Conservation (phyloP, 2,329 filamentous ascomycete genomes). For the Trichoderma sp. region DNA sequence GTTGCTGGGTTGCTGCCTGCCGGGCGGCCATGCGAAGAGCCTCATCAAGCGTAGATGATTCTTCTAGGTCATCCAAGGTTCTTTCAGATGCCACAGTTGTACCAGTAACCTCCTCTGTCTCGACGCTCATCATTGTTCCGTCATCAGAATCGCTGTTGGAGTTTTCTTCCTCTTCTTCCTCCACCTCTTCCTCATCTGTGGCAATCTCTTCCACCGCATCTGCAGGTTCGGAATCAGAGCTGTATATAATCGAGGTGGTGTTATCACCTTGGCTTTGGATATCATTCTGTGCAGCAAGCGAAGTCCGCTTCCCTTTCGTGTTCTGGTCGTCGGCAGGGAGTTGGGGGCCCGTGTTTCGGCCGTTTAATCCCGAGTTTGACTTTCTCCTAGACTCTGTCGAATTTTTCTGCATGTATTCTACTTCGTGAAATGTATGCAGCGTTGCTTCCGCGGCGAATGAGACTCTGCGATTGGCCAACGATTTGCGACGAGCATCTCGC, state of each 20-base stretch:
- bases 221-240: slow-evolving; percentile 59
- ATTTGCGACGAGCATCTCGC: slow-evolving; percentile 86
- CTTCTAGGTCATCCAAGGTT: slow-evolving; percentile 53
- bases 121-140: slow-evolving; percentile 77
- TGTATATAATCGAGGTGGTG: slow-evolving; percentile 75
- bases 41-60: slow-evolving; percentile 69
- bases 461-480: slow-evolving; percentile 85
- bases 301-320: slow-evolving; percentile 60
- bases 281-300: slow-evolving; percentile 44
- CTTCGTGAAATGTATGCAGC: slow-evolving; percentile 92
- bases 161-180: slow-evolving; percentile 41
- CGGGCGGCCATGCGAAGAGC: slow-evolving; percentile 71
- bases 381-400: slow-evolving; percentile 73
- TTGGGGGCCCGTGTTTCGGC: slow-evolving; percentile 54
- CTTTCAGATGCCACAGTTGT: slow-evolving; percentile 62
- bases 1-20: slow-evolving; percentile 64
- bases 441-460: slow-evolving; percentile 98
- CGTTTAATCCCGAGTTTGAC: slow-evolving; percentile 59
- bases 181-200: slow-evolving; percentile 47
- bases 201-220: slow-evolving; percentile 55
- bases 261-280: slow-evolving; percentile 65
- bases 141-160: slow-evolving; percentile 63
- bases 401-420: slow-evolving; percentile 74
- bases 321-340: slow-evolving; percentile 63
- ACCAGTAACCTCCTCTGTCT: slow-evolving; percentile 72